Evolutionary conservation across 108 stramenopile genomes (phyloP).

Genomic region (Skeletonema grethae): DNA sequence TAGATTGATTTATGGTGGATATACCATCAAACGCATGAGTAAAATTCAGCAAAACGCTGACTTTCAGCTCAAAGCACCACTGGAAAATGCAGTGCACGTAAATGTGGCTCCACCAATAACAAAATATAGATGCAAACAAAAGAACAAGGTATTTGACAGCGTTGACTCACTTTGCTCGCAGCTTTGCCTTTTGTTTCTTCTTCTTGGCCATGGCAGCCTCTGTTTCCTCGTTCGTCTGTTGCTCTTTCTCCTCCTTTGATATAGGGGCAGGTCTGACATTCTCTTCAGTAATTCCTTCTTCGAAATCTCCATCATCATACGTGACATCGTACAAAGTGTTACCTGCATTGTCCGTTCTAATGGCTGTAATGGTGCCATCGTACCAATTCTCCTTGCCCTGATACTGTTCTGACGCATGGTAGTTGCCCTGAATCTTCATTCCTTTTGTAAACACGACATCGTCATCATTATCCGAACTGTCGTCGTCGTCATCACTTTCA

Average conservation of each 20-base stretch:
- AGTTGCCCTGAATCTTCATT: slow-evolving; percentile 75
- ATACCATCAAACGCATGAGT: slow-evolving; percentile 44
- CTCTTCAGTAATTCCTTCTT: slow-evolving; percentile 71
- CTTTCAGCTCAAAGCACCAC: slow-evolving; percentile 43
- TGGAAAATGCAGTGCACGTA: slow-evolving; percentile 24
- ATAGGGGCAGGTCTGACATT: slow-evolving; percentile 59
- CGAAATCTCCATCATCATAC: slow-evolving; percentile 89
- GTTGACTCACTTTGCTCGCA: slow-evolving; percentile 78
- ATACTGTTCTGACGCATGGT: slow-evolving; percentile 78
- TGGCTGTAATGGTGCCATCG: slow-evolving; percentile 63
- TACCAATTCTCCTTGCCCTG: slow-evolving; percentile 75
- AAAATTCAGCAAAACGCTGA: slow-evolving; percentile 55
- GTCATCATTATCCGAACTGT: slow-evolving; percentile 18
- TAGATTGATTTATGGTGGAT: slow-evolving; percentile 38
- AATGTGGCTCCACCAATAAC: slow-evolving; percentile 23
- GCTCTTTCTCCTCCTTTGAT: slow-evolving; percentile 55
- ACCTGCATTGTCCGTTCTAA: slow-evolving; percentile 47
- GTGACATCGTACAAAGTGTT: slow-evolving; percentile 69
- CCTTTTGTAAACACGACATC: slow-evolving; percentile 53
- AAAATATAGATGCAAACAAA: background rate
- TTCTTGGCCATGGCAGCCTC: slow-evolving; percentile 43
- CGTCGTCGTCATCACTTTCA: slow-evolving; percentile 38
- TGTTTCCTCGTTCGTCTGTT: slow-evolving; percentile 41
- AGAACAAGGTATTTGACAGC: background rate
- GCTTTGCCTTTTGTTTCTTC: slow-evolving; percentile 72